Evolutionary conservation across 805 yeast species (phyloP).

Genomic region (Spathaspora girioi): DNA sequence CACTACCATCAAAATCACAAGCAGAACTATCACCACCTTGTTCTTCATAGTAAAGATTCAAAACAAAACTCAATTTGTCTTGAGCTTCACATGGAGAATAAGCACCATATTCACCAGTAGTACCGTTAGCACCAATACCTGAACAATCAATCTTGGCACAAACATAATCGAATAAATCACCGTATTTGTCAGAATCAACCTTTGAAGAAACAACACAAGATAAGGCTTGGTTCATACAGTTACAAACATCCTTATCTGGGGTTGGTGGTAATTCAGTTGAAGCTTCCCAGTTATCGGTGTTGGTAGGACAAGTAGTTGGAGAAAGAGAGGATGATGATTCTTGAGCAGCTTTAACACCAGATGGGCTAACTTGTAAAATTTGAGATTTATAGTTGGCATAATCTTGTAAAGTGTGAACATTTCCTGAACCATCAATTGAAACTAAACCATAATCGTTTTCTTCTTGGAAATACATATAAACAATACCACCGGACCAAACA

Average conservation of each 20-base stretch:
- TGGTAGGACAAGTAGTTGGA: slow-evolving; percentile 35
- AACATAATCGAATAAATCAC: slow-evolving; percentile 28
- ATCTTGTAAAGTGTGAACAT: slow-evolving; percentile 61
- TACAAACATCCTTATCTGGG: slow-evolving; percentile 35
- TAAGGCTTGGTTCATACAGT: slow-evolving; percentile 31
- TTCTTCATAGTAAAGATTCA: slow-evolving; percentile 35
- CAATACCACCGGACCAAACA: slow-evolving; percentile 90
- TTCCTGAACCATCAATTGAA: slow-evolving; percentile 38
- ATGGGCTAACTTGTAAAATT: slow-evolving; percentile 45
- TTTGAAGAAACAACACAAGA: slow-evolving; percentile 30
- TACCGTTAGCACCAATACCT: slow-evolving; percentile 36
- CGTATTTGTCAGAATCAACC: slow-evolving; percentile 29
- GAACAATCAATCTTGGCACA: slow-evolving; percentile 34
- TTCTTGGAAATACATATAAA: slow-evolving; percentile 81
- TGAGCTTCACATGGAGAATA: slow-evolving; percentile 35
- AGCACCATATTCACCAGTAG: slow-evolving; percentile 39
- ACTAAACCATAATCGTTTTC: slow-evolving; percentile 74
- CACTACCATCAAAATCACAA: slow-evolving; percentile 40
- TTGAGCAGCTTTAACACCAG: slow-evolving; percentile 16
- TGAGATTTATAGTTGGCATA: slow-evolving; percentile 60
- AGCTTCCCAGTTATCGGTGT: slow-evolving; percentile 33
- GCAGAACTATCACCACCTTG: slow-evolving; percentile 23
- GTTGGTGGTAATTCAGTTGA: slow-evolving; percentile 41
- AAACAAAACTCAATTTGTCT: slow-evolving; percentile 35
- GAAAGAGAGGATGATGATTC: slow-evolving; percentile 21